Conservation (phyloP, 768 basidiomycete species). For the Kwoniella shandongensis region DNA sequence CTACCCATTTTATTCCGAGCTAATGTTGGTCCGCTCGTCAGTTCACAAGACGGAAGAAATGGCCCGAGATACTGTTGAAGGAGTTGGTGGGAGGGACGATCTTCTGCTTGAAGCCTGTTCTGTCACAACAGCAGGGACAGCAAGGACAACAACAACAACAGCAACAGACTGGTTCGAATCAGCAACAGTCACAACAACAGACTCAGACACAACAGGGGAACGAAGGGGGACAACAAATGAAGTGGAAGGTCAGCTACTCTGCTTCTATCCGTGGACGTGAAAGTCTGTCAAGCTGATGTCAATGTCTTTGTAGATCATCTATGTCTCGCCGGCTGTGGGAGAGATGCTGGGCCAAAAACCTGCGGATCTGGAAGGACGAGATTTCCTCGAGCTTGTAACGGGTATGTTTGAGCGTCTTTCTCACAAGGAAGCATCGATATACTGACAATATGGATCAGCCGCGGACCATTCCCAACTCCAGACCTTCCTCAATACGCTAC, state of each 20-base stretch:
- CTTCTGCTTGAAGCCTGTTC: slow-evolving; percentile 49
- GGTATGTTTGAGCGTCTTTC: slow-evolving; percentile 25
- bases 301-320: slow-evolving; percentile 38
- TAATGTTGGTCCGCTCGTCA: slow-evolving; percentile 7
- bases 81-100: slow-evolving; percentile 47
- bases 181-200: neutral
- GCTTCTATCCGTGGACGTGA: neutral
- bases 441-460: slow-evolving; percentile 8
- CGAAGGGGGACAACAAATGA: slow-evolving; percentile 9
- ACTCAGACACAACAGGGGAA: slow-evolving; percentile 8
- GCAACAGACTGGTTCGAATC: neutral
- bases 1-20: neutral
- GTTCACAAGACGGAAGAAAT: slow-evolving; percentile 52
- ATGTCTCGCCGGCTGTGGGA: slow-evolving; percentile 40
- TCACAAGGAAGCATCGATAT: neutral
- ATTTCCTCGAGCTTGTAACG: slow-evolving; percentile 49
- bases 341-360: slow-evolving; percentile 49
- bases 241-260: slow-evolving; percentile 23
- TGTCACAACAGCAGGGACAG: neutral
- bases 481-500: slow-evolving; percentile 23
- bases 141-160: no score
- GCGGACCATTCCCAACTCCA: slow-evolving; percentile 37
- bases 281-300: neutral
- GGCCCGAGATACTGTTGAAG: slow-evolving; percentile 51
- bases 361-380: slow-evolving; percentile 43